These are phyloP conservation scores for Mortierella sp. DNA, from an alignment of 371 early-diverging fungal genomes.

Conservation along the genomic window DNA sequence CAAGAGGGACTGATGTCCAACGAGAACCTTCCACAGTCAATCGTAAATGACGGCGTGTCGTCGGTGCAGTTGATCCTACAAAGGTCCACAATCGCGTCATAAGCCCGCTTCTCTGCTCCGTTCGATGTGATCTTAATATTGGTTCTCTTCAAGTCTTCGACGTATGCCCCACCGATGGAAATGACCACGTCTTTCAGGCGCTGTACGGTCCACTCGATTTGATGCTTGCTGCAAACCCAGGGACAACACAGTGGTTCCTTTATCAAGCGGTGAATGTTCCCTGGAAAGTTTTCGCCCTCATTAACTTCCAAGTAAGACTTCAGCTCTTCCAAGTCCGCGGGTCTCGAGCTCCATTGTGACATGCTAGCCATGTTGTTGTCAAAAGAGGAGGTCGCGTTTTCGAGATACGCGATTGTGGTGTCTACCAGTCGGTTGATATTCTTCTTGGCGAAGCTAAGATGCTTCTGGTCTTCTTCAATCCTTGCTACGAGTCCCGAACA, in stretches of 20 bases:
- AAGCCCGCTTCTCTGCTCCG: background rate
- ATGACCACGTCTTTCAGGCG: background rate
- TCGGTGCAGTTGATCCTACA: background rate
- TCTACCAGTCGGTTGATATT: background rate
- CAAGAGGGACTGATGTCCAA: background rate
- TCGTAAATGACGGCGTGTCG: background rate
- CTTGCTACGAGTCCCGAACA: background rate
- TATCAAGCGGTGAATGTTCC: conserved; percentile 1
- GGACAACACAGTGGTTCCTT: background rate
- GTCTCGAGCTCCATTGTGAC: background rate
- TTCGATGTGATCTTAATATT: background rate
- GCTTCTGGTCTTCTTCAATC: background rate
- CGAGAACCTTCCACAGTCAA: background rate
- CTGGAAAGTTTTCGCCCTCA: conserved; percentile 3
- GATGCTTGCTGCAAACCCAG: background rate
- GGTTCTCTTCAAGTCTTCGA: background rate
- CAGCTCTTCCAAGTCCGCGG: conserved; percentile 4
- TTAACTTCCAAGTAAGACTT: conserved; percentile 4
- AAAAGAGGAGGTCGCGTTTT: background rate
- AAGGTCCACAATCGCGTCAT: background rate
- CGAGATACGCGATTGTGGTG: background rate
- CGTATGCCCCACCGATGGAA: conserved; percentile 4
- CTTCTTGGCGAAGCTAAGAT: background rate
- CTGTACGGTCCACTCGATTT: background rate
- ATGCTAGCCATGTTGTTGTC: background rate